Percentiles rank a stretch among this genome's conserved stretches.
phyloP scores from a whole-genome alignment of 148 eudicot species.

The Chenopodium berlandieri region DNA sequence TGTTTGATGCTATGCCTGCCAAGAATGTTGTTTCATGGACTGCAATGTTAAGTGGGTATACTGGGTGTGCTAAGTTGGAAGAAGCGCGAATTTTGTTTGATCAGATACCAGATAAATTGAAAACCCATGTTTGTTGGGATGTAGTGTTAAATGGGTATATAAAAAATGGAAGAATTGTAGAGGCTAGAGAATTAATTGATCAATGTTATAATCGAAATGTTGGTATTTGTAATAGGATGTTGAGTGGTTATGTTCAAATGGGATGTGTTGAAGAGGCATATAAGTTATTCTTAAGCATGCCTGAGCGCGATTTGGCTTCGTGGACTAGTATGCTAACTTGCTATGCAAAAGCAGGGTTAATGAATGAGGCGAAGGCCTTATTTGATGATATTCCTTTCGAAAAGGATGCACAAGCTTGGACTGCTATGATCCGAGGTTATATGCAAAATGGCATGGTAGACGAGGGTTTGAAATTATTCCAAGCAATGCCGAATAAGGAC shows the following conservation, averaged over 20 bases:
- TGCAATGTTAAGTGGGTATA: slow-evolving; percentile 62
- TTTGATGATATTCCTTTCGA: slow-evolving; percentile 50
- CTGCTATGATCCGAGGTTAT: slow-evolving; percentile 52
- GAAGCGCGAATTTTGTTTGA: slow-evolving; percentile 53
- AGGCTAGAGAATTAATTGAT: slow-evolving; percentile 48
- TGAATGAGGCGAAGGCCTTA: slow-evolving; percentile 44
- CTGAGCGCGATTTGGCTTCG: slow-evolving; percentile 45
- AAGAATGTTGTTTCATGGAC: slow-evolving; percentile 65
- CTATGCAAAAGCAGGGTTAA: slow-evolving; percentile 40
- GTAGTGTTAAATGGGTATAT: slow-evolving; percentile 60
- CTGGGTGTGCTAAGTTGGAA: slow-evolving; percentile 44
- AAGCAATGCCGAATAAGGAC: slow-evolving; percentile 52
- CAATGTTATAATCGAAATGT: slow-evolving; percentile 32
- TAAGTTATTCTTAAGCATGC: slow-evolving; percentile 45
- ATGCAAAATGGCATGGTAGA: slow-evolving; percentile 40
- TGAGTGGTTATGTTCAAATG: slow-evolving; percentile 55
- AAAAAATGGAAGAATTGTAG: slow-evolving; percentile 32
- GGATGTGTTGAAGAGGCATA: slow-evolving; percentile 42
- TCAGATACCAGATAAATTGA: slow-evolving; percentile 30
- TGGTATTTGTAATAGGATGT: slow-evolving; percentile 49
- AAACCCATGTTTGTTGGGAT: slow-evolving; percentile 61
- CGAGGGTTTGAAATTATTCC: slow-evolving; percentile 48
- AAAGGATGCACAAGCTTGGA: slow-evolving; percentile 58
- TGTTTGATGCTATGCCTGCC: slow-evolving; percentile 53
- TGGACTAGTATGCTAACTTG: slow-evolving; percentile 65